These are phyloP conservation scores for Ascochyta clinopodiicola DNA, from an alignment of 2,329 filamentous ascomycete species.

Conservation along the genomic window DNA sequence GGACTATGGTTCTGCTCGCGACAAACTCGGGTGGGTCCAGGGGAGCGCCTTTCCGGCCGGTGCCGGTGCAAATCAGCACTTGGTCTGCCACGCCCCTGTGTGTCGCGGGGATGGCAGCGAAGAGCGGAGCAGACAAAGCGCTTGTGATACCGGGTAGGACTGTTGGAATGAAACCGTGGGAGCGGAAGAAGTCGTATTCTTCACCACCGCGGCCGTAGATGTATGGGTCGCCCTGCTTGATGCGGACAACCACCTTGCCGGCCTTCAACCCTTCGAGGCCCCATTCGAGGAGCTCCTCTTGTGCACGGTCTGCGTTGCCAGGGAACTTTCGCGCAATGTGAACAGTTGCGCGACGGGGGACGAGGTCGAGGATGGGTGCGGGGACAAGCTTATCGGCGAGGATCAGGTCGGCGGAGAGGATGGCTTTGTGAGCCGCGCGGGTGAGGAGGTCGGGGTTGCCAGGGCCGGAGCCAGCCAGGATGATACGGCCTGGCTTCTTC, in stretches of 20 bases:
- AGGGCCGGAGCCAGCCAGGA: constrained; percentile 89
- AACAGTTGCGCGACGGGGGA: constrained; percentile 86
- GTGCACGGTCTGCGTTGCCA: constrained; percentile 91
- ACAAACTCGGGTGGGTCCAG: constrained; percentile 84
- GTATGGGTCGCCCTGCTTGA: constrained; percentile 97
- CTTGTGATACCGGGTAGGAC: constrained; percentile 92
- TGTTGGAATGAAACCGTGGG: constrained; percentile 69
- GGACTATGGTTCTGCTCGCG: constrained; percentile 80
- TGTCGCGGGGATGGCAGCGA: constrained; percentile 85
- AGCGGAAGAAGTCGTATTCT: constrained; percentile 83
- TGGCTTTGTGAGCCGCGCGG: constrained; percentile 77
- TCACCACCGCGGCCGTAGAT: constrained; percentile 95
- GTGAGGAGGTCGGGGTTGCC: constrained; percentile 93
- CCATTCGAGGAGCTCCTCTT: constrained; percentile 83
- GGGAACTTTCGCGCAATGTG: constrained; percentile 97
- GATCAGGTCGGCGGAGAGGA: constrained; percentile 76
- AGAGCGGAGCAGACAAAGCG: constrained; percentile 84
- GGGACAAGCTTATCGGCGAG: constrained; percentile 88
- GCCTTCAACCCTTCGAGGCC: constrained; percentile 72
- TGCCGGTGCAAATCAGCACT: constrained; percentile 94
- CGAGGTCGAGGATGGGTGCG: constrained; percentile 81
- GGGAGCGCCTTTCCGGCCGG: constrained; percentile 84
- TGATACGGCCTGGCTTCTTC: constrained; percentile 68
- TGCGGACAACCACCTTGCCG: constrained; percentile 81
- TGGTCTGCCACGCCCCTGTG: constrained; percentile 91